phyloP scores from a whole-genome alignment of 495 filamentous ascomycete species.

The Neurospora sp. region DNA sequence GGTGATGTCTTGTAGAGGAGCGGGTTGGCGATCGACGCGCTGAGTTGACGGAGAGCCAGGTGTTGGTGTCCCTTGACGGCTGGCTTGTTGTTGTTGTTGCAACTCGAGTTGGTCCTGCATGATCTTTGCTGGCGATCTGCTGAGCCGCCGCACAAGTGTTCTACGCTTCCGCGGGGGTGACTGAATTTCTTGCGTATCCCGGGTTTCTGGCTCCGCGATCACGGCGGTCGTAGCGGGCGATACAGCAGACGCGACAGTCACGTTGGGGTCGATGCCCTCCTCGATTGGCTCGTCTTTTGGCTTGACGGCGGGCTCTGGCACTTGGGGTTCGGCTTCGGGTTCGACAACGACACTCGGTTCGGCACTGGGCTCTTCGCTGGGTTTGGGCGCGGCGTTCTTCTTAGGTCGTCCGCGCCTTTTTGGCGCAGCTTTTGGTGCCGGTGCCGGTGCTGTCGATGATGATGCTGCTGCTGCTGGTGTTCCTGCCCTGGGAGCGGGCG shows the following conservation, averaged over 20 bases:
- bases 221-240: slow-evolving; percentile 28
- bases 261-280: slow-evolving; percentile 48
- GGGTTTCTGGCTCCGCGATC: slow-evolving; percentile 21
- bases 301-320: neutral
- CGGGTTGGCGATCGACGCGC: slow-evolving; percentile 32
- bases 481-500: slow-evolving; percentile 22
- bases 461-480: neutral
- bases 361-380: slow-evolving; percentile 42
- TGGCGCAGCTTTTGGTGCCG: slow-evolving; percentile 21
- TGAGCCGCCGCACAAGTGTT: slow-evolving; percentile 48
- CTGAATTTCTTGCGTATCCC: neutral
- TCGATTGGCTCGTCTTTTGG: neutral
- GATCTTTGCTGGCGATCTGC: slow-evolving; percentile 1
- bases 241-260: slow-evolving; percentile 35
- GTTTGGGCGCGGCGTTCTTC: slow-evolving; percentile 5
- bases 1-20: slow-evolving; percentile 73
- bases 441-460: slow-evolving; percentile 13
- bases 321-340: neutral
- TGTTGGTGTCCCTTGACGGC: neutral
- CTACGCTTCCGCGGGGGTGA: slow-evolving; percentile 54
- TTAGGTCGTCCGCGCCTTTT: slow-evolving; percentile 20
- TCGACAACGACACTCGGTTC: neutral
- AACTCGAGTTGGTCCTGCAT: neutral
- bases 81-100: neutral
- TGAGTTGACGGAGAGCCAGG: neutral